A percentile compares a stretch with the other conserved stretches of the same genome.
These are phyloP conservation scores for Globisporangium okanoganense DNA, from an alignment of 352 stramenopile genomes.

Conservation along the genomic window DNA sequence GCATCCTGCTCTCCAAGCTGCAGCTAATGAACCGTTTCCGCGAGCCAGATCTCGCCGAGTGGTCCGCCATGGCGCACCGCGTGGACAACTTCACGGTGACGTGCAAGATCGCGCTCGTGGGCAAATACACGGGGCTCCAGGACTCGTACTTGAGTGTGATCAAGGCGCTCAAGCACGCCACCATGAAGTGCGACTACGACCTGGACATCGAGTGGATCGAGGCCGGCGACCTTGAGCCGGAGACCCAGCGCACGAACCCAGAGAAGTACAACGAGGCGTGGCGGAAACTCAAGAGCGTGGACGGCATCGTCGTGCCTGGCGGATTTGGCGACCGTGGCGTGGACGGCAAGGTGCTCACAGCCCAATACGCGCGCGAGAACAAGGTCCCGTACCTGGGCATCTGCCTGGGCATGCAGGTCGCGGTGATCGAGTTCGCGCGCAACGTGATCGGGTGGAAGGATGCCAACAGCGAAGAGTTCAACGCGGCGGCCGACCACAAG, in stretches of 20 bases:
- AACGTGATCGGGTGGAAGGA: slow-evolving; percentile 91
- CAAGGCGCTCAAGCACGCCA: slow-evolving; percentile 95
- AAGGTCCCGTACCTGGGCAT: slow-evolving; percentile 97
- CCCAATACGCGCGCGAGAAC: slow-evolving; percentile 95
- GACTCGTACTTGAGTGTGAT: slow-evolving; percentile 99
- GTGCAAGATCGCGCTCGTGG: slow-evolving; percentile 97
- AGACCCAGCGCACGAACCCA: slow-evolving; percentile 65
- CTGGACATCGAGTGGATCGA: slow-evolving; percentile 98
- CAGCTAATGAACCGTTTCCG: slow-evolving; percentile 89
- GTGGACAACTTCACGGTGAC: slow-evolving; percentile 90
- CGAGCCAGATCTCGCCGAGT: slow-evolving; percentile 74
- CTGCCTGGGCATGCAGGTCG: slow-evolving; percentile 95
- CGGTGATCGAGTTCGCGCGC: slow-evolving; percentile 97
- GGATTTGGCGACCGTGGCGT: slow-evolving; percentile 98
- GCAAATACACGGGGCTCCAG: slow-evolving; percentile 99
- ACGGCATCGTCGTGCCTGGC: slow-evolving; percentile 97
- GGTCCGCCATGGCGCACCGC: slow-evolving; percentile 90
- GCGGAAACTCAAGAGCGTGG: slow-evolving; percentile 89
- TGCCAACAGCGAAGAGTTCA: slow-evolving; percentile 96
- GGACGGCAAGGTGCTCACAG: slow-evolving; percentile 96
- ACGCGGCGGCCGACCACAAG: slow-evolving; percentile 81
- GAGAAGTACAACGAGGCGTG: slow-evolving; percentile 86
- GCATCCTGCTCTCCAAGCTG: slow-evolving; percentile 91
- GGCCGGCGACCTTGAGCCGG: slow-evolving; percentile 91
- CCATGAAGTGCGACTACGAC: slow-evolving; percentile 92